Evolutionary conservation across 805 yeast species (phyloP).

Genomic region (Candida golubevii): DNA sequence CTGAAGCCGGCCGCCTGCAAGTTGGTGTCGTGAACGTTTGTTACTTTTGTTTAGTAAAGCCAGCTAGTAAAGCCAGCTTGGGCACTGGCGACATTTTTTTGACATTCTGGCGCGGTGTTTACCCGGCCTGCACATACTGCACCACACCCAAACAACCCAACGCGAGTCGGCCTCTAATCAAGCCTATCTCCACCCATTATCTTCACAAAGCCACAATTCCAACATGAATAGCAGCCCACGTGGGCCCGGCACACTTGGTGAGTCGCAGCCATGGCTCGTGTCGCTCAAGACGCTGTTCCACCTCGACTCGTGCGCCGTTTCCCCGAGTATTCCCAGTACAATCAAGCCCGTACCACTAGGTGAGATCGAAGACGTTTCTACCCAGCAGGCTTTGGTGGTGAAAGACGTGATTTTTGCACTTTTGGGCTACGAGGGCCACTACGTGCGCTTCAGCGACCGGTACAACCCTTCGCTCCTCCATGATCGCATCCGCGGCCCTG

Average conservation of each 20-base stretch:
- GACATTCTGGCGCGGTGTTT: too few species aligned
- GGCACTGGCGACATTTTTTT: too few species aligned
- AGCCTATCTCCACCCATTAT: too few species aligned
- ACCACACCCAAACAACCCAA: too few species aligned
- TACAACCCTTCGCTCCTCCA: conserved; percentile 45
- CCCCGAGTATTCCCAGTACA: background rate
- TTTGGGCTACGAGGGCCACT: conserved; percentile 72
- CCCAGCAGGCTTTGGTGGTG: conserved; percentile 70
- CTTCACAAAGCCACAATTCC: too few species aligned
- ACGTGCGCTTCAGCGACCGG: conserved; percentile 61
- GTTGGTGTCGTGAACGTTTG: too few species aligned
- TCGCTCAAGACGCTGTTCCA: conserved; percentile 6
- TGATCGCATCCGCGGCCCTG: conserved; percentile 62
- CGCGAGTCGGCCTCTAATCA: too few species aligned
- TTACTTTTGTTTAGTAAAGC: too few species aligned
- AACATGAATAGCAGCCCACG: conserved; percentile 5
- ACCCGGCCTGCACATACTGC: too few species aligned
- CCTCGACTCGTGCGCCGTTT: conserved; percentile 3
- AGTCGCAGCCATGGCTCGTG: background rate
- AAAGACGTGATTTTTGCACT: conserved; percentile 67
- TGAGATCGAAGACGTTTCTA: conserved; percentile 42
- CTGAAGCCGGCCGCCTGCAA: too few species aligned
- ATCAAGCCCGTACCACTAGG: conserved; percentile 6
- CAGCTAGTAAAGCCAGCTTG: too few species aligned
- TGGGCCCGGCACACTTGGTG: background rate